These are phyloP conservation scores for Penicillium alfredii DNA, from an alignment of 495 filamentous ascomycete species.

Conservation along the genomic window DNA sequence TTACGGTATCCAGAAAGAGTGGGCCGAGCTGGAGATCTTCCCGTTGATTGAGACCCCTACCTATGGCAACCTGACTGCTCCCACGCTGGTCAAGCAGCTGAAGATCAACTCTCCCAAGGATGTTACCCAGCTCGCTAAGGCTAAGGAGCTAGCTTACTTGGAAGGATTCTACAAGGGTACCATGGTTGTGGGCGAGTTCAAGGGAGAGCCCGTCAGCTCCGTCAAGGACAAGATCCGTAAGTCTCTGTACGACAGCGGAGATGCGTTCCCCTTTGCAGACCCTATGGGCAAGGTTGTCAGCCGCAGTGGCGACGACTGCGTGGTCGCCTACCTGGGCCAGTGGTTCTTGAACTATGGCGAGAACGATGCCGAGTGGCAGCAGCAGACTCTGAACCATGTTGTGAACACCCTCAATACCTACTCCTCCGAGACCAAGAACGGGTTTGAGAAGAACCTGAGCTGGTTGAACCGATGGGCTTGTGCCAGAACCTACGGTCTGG, in stretches of 20 bases:
- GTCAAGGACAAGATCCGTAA: slow-evolving; percentile 83
- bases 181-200: slow-evolving; percentile 85
- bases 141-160: slow-evolving; percentile 94
- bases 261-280: slow-evolving; percentile 89
- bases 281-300: slow-evolving; percentile 83
- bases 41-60: slow-evolving; percentile 88
- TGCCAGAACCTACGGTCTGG: slow-evolving; percentile 84
- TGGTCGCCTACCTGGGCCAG: slow-evolving; percentile 89
- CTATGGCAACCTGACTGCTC: slow-evolving; percentile 79
- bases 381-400: slow-evolving; percentile 66
- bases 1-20: slow-evolving; percentile 95
- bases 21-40: slow-evolving; percentile 80
- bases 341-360: slow-evolving; percentile 97
- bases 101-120: slow-evolving; percentile 98
- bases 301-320: slow-evolving; percentile 82
- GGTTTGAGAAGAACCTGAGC: slow-evolving; percentile 73
- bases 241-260: slow-evolving; percentile 67
- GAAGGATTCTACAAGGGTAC: slow-evolving; percentile 96
- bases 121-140: slow-evolving; percentile 78
- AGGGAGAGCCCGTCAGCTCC: slow-evolving; percentile 74
- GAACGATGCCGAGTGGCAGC: slow-evolving; percentile 69
- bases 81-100: slow-evolving; percentile 77
- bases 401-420: slow-evolving; percentile 73
- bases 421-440: slow-evolving; percentile 70
- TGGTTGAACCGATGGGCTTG: slow-evolving; percentile 98